Conservation (phyloP, 2,329 filamentous ascomycete species). For the Pseudocercospora fuligena region DNA sequence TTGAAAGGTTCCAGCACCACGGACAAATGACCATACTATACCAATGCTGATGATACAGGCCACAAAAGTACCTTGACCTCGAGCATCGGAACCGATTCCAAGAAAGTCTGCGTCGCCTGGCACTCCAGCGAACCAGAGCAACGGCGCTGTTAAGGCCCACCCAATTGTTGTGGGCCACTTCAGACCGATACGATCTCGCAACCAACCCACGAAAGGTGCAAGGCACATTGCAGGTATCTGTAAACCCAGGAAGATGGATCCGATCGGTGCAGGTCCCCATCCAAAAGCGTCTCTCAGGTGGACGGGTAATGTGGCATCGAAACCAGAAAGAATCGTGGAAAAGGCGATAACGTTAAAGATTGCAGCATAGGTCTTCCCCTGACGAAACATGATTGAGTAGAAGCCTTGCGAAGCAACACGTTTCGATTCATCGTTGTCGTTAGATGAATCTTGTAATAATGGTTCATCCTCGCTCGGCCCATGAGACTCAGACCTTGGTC, state of each 20-base stretch:
- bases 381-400: slow-evolving; percentile 22
- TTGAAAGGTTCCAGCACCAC: slow-evolving; percentile 28
- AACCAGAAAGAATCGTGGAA: slow-evolving; percentile 23
- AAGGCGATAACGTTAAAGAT: slow-evolving; percentile 26
- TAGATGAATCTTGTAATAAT: slow-evolving; percentile 4
- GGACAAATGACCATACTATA: slow-evolving; percentile 16
- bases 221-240: slow-evolving; percentile 28
- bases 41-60: slow-evolving; percentile 26
- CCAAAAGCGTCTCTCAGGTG: slow-evolving; percentile 25
- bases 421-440: slow-evolving; percentile 6
- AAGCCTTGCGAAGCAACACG: slow-evolving; percentile 10
- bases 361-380: slow-evolving; percentile 13
- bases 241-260: slow-evolving; percentile 26
- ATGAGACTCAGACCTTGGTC: background rate
- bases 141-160: slow-evolving; percentile 21
- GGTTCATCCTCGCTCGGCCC: slow-evolving; percentile 4
- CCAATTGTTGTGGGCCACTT: slow-evolving; percentile 27
- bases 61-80: slow-evolving; percentile 23
- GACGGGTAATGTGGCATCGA: slow-evolving; percentile 27
- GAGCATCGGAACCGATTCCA: slow-evolving; percentile 16
- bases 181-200: slow-evolving; percentile 26
- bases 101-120: slow-evolving; percentile 23
- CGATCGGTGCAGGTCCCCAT: slow-evolving; percentile 25
- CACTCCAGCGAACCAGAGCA: slow-evolving; percentile 30
- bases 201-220: slow-evolving; percentile 24